These are phyloP conservation scores for Lactifluus rugatus DNA, from an alignment of 768 basidiomycete genomes.

Conservation along the genomic window DNA sequence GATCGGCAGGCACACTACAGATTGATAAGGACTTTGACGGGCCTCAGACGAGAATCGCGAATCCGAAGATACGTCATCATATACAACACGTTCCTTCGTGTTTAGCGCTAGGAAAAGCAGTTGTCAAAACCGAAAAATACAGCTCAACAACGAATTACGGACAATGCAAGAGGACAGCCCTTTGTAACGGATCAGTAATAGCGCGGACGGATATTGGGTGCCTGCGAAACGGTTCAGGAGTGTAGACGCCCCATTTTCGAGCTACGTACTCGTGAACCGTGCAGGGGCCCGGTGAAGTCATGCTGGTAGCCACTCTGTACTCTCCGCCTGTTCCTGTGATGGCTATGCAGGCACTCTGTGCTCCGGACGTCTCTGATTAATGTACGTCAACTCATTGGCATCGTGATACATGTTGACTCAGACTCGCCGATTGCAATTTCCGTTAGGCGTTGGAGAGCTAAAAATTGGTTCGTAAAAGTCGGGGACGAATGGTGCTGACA, in stretches of 20 bases:
- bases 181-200: constrained; percentile 52
- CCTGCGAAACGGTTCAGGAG: constrained; percentile 26
- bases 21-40: constrained; percentile 47
- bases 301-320: constrained; percentile 59
- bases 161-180: constrained; percentile 62
- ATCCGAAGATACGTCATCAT: constrained; percentile 53
- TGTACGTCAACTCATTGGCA: neutral
- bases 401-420: neutral
- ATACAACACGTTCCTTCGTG: constrained; percentile 49
- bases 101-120: constrained; percentile 42
- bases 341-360: constrained; percentile 58
- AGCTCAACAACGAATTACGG: constrained; percentile 20
- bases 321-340: constrained; percentile 63
- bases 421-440: constrained; percentile 56
- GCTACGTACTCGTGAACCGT: constrained; percentile 56
- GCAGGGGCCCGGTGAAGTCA: constrained; percentile 48
- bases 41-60: constrained; percentile 63
- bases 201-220: constrained; percentile 51
- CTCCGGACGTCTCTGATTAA: constrained; percentile 48
- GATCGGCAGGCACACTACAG: constrained; percentile 60
- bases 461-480: constrained; percentile 17
- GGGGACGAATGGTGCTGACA: neutral
- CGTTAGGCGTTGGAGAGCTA: constrained; percentile 55
- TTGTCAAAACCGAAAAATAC: neutral
- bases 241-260: neutral